Base-by-base conservation (phyloP, 331 rosid species). In the Cydonia oblonga region DNA sequence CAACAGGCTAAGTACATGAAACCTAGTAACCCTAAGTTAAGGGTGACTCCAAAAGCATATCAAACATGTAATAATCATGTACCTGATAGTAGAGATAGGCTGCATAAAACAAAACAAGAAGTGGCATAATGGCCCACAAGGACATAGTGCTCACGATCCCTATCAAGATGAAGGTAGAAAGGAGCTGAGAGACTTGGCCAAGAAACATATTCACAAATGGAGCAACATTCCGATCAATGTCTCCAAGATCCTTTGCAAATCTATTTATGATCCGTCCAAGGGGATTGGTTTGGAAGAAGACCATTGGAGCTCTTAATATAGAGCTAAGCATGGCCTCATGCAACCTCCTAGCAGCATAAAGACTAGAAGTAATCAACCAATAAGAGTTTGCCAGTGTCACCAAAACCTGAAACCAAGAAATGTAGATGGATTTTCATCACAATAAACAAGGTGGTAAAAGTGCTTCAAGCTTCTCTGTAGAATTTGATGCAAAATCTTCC, bases 201-300 rank as follows among this genome's bases (percentile, higher is more conserved):
- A 93, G 66, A 86, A 89, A 93, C 98, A 93, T 89, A 72, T 85
- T 90, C 70, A 84, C 84, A 71, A 82, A 78, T 19, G 83, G 80
- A 68, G 98, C 98, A 75, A 93, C 97, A 81, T 61, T 89, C 46
- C 98, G 90, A 80, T 93, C 98, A 73, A 93, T 84, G 85, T 93
- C 98, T 32, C 98, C 95, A 14, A 91, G 91, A 88, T 93, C 98
- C 83, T 91, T 93, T n/a, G 98, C 96, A 69, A 93, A 93, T 78
- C 97, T 84, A 81, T 93, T 91, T 80, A 93, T 89, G 75, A 93
- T 83, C 76, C 98, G 82, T 66, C 97, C 98, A 26, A 91, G 92
- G 40, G 98, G 98, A 81, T 91, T 91, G 72, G 97, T 93, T n/a
- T 93, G 92, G 83, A 93, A 93, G 78, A 93, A 93, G 35, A 85